phyloP scores from a whole-genome alignment of 2,329 filamentous ascomycete genomes.

The Fusarium kyushuense region DNA sequence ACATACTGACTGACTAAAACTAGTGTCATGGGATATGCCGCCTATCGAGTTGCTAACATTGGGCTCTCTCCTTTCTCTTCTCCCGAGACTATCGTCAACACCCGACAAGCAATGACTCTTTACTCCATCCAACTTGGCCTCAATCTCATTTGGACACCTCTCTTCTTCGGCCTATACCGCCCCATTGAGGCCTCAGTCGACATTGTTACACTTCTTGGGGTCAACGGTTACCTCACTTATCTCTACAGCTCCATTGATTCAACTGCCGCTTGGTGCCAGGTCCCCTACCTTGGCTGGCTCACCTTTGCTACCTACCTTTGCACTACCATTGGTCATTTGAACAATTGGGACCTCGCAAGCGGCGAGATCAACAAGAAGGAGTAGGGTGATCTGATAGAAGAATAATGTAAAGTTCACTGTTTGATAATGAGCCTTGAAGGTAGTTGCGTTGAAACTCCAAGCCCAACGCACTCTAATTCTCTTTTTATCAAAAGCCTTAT shows the following conservation, averaged over 20 bases:
- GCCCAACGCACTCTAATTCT: constrained; percentile 12
- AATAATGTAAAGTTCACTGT: not conserved
- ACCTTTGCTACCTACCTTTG: constrained; percentile 89
- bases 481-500: constrained; percentile 14
- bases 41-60: constrained; percentile 78
- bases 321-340: constrained; percentile 74
- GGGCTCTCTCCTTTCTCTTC: constrained; percentile 70
- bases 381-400: constrained; percentile 36
- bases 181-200: constrained; percentile 82
- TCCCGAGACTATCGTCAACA: constrained; percentile 66
- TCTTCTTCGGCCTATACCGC: constrained; percentile 85
- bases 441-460: not conserved
- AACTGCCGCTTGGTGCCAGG: constrained; percentile 78
- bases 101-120: constrained; percentile 78
- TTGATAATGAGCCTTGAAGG: not conserved
- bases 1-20: not conserved
- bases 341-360: constrained; percentile 70
- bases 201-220: constrained; percentile 77
- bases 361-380: constrained; percentile 41
- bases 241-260: constrained; percentile 81
- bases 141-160: constrained; percentile 90
- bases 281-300: constrained; percentile 88
- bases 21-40: constrained; percentile 86
- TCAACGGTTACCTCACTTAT: constrained; percentile 79
- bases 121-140: constrained; percentile 89